A percentile compares a stretch with the other conserved stretches of the same genome.
phyloP scores from a whole-genome alignment of 768 basidiomycete species.

The Termitomyces sp. region DNA sequence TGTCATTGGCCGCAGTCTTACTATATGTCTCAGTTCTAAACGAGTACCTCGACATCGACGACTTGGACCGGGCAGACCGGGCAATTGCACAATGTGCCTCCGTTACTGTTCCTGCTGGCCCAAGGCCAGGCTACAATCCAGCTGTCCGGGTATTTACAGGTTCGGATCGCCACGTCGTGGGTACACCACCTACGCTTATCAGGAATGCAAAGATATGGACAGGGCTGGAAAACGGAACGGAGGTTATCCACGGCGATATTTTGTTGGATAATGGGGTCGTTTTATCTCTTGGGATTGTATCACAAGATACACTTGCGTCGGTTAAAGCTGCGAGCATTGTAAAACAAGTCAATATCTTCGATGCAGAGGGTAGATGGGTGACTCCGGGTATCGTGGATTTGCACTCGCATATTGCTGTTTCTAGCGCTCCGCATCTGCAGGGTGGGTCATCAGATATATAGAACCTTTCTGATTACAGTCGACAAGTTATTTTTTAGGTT shows the following conservation, averaged over 20 bases:
- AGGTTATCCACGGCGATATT: conserved; percentile 55
- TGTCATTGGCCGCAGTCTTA: neutral
- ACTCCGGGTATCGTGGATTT: conserved; percentile 40
- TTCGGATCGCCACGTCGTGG: conserved; percentile 53
- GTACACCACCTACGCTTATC: conserved; percentile 50
- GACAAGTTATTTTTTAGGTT: conserved; percentile 23
- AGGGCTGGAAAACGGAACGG: conserved; percentile 49
- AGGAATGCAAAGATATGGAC: conserved; percentile 80
- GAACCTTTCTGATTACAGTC: neutral
- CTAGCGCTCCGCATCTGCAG: conserved; percentile 23
- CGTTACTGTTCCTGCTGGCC: conserved; percentile 11
- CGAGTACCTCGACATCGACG: neutral
- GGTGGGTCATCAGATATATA: conserved; percentile 14
- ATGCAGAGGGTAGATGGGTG: conserved; percentile 61
- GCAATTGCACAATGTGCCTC: conserved; percentile 8
- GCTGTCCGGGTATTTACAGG: conserved; percentile 6
- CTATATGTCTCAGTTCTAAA: neutral
- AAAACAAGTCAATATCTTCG: conserved; percentile 31
- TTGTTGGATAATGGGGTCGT: conserved; percentile 63
- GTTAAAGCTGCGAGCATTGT: conserved; percentile 8
- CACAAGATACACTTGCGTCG: conserved; percentile 17
- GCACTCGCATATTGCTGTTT: conserved; percentile 39
- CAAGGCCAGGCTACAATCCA: conserved; percentile 3
- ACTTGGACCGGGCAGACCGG: neutral
- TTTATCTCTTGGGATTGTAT: conserved; percentile 41